phyloP scores from a whole-genome alignment of 192 early-diverging fungal species.

The Mortierella claussenii region DNA sequence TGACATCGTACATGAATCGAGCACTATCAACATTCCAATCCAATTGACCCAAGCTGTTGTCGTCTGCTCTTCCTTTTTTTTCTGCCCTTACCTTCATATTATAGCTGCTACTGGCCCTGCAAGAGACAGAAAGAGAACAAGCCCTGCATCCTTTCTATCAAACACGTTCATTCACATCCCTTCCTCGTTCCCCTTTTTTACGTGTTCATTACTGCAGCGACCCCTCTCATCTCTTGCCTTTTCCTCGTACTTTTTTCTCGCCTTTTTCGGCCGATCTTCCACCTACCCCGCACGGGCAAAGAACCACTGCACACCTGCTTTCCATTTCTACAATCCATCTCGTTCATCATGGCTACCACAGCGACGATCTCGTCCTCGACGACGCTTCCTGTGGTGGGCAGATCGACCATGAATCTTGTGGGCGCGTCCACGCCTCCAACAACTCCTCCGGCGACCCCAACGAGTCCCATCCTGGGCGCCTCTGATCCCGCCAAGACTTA shows the following conservation, averaged over 20 bases:
- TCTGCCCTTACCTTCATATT: not conserved
- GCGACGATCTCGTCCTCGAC: slow-evolving; percentile 51
- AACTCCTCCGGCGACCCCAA: slow-evolving; percentile 17
- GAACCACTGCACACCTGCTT: no score
- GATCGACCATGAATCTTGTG: slow-evolving; percentile 52
- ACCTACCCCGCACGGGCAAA: no score
- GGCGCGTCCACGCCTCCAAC: slow-evolving; percentile 27
- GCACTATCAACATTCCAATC: no score
- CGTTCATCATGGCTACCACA: slow-evolving; percentile 52
- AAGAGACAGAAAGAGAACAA: not conserved
- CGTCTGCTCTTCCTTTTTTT: not conserved
- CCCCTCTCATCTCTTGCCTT: not conserved
- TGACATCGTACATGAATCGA: no score
- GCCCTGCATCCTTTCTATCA: not conserved
- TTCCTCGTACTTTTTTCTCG: not conserved
- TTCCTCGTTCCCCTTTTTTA: not conserved
- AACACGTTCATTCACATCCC: not conserved
- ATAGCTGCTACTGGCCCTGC: no score
- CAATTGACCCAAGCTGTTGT: slow-evolving; percentile 10
- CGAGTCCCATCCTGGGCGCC: slow-evolving; percentile 10
- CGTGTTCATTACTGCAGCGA: not conserved
- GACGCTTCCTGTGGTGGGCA: slow-evolving; percentile 46
- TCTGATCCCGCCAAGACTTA: slow-evolving; percentile 3
- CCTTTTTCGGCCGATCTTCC: slow-evolving; percentile 7
- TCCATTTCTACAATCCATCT: not conserved